Conservation (phyloP, 371 early-diverging fungal genomes). For the Apophysomyces elegans region DNA sequence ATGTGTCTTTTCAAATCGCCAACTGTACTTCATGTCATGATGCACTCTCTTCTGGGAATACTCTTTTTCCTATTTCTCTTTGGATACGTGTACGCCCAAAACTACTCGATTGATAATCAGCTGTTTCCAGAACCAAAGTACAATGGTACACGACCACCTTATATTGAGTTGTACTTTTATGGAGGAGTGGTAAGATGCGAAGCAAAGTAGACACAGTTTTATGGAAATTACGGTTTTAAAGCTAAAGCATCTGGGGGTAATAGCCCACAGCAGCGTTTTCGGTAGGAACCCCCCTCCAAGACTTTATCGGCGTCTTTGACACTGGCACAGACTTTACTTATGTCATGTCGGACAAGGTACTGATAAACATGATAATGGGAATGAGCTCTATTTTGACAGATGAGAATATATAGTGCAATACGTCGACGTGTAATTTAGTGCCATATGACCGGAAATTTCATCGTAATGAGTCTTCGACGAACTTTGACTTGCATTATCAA, state of each 20-base stretch:
- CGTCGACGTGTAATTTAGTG: slow-evolving; percentile 21
- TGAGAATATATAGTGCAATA: slow-evolving; percentile 16
- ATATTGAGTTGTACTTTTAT: slow-evolving; percentile 13
- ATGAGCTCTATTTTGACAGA: too few relatives aligned
- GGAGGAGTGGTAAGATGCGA: slow-evolving; percentile 20
- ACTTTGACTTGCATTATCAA: slow-evolving; percentile 18
- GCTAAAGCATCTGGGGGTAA: too few relatives aligned
- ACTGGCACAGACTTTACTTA: slow-evolving; percentile 37
- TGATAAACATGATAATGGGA: background rate
- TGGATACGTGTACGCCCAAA: background rate
- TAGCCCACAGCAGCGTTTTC: slow-evolving; percentile 21
- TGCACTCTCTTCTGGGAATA: background rate
- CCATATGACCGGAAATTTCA: slow-evolving; percentile 23
- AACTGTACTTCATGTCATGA: background rate
- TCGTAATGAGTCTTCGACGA: slow-evolving; percentile 25
- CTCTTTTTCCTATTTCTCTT: background rate
- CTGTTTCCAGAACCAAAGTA: slow-evolving; percentile 13
- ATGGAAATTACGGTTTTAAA: background rate
- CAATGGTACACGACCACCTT: slow-evolving; percentile 12
- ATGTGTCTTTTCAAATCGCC: background rate
- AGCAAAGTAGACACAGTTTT: background rate
- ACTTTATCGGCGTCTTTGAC: slow-evolving; percentile 36
- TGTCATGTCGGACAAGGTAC: slow-evolving; percentile 27
- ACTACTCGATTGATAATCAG: slow-evolving; percentile 16
- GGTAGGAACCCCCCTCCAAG: slow-evolving; percentile 33